Percentiles rank a stretch among this genome's conserved stretches.
Conservation (phyloP, 2,329 filamentous ascomycete genomes). For the Diaporthe batatas region DNA sequence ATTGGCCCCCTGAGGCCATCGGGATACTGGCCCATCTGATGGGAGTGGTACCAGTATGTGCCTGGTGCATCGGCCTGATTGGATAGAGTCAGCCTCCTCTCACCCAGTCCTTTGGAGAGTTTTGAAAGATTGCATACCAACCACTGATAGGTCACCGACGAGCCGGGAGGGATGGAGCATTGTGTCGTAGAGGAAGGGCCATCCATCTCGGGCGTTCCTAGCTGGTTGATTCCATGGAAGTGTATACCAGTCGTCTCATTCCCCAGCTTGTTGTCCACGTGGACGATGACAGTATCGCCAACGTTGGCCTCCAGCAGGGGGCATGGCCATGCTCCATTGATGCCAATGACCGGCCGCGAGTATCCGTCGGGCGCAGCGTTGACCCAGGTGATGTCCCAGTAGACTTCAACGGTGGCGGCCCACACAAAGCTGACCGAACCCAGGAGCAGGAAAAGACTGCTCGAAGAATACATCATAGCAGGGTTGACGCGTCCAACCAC, state of each 20-base stretch:
- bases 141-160: conserved; percentile 67
- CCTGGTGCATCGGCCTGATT: conserved; percentile 56
- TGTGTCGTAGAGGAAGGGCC: conserved; percentile 68
- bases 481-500: not conserved
- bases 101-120: not conserved
- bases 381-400: conserved; percentile 59
- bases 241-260: conserved; percentile 66
- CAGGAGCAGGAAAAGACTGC: conserved; percentile 30
- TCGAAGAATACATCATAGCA: conserved; percentile 31
- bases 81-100: conserved; percentile 22
- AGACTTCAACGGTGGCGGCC: conserved; percentile 52
- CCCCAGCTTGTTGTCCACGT: conserved; percentile 63
- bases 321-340: conserved; percentile 74
- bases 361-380: conserved; percentile 55
- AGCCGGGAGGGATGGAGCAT: conserved; percentile 65
- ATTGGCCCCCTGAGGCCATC: conserved; percentile 71
- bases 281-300: conserved; percentile 64
- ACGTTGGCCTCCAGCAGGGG: conserved; percentile 66
- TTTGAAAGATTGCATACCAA: conserved; percentile 51
- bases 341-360: conserved; percentile 58
- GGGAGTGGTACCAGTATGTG: conserved; percentile 72
- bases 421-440: conserved; percentile 45
- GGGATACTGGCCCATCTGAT: conserved; percentile 74
- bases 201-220: conserved; percentile 69
- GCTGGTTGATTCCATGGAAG: conserved; percentile 72